Percentiles rank a stretch among this genome's conserved stretches.
Evolutionary conservation across 352 stramenopile genomes (phyloP).

Genomic region (Pythium apleroticum): DNA sequence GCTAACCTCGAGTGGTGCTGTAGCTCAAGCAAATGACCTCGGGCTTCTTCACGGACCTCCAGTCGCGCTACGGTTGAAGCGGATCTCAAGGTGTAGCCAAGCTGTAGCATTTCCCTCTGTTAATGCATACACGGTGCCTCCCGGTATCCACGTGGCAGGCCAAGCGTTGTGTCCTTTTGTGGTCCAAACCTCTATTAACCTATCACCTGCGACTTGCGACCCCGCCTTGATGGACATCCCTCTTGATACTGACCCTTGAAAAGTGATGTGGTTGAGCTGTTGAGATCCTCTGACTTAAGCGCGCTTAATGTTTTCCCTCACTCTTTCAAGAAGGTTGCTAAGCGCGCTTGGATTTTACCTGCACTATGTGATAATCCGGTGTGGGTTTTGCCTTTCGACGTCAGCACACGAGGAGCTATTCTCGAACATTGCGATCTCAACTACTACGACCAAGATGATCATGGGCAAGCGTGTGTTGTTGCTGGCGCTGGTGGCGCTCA

Average conservation of each 20-base stretch:
- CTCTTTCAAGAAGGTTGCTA: background rate
- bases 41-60: slow-evolving; percentile 86
- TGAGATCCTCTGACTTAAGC: slow-evolving; percentile 19
- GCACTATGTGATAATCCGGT: slow-evolving; percentile 20
- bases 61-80: slow-evolving; percentile 69
- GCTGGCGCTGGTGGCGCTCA: slow-evolving; percentile 67
- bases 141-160: slow-evolving; percentile 36
- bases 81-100: slow-evolving; percentile 5
- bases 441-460: slow-evolving; percentile 32
- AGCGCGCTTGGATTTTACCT: slow-evolving; percentile 28
- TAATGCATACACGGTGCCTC: slow-evolving; percentile 16
- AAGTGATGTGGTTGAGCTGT: slow-evolving; percentile 2
- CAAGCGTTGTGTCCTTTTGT: slow-evolving; percentile 23
- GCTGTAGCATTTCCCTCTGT: slow-evolving; percentile 19
- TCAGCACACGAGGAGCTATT: slow-evolving; percentile 24
- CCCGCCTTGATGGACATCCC: background rate
- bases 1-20: background rate
- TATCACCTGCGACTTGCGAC: slow-evolving; percentile 4
- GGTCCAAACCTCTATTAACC: slow-evolving; percentile 23
- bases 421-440: slow-evolving; percentile 29
- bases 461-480: slow-evolving; percentile 56
- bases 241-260: too few species aligned
- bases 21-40: slow-evolving; percentile 91
- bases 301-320: slow-evolving; percentile 11
- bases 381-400: slow-evolving; percentile 15